Evolutionary conservation across 1,284 basidiomycete species (phyloP).

Genomic region (Trichosporon sp.): DNA sequence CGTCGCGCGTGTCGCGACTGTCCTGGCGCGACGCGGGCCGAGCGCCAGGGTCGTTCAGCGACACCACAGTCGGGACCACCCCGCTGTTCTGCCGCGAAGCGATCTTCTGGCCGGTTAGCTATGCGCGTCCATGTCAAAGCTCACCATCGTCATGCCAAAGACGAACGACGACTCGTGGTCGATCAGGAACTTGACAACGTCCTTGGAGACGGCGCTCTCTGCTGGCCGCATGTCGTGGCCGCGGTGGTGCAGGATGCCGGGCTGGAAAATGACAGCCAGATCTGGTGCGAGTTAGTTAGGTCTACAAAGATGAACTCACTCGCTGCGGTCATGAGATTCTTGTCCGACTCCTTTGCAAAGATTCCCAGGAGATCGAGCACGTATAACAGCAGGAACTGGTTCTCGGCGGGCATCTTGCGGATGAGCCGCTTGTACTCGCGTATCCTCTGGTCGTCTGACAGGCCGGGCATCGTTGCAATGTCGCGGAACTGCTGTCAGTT

Average conservation of each 20-base stretch:
- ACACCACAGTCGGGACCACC: background rate
- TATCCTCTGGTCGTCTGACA: slow-evolving; percentile 61
- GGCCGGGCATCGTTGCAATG: slow-evolving; percentile 53
- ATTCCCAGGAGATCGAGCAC: slow-evolving; percentile 93
- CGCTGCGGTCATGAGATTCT: slow-evolving; percentile 91
- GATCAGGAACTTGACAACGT: slow-evolving; percentile 91
- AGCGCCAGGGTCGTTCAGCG: background rate
- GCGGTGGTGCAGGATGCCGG: slow-evolving; percentile 84
- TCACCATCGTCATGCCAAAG: slow-evolving; percentile 42
- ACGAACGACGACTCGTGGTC: slow-evolving; percentile 50
- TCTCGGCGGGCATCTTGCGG: slow-evolving; percentile 73
- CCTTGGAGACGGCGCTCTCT: slow-evolving; percentile 81
- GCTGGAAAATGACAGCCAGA: slow-evolving; percentile 89
- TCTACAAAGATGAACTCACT: slow-evolving; percentile 57
- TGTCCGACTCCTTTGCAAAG: slow-evolving; percentile 82
- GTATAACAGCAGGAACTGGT: slow-evolving; percentile 92
- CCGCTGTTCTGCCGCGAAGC: background rate
- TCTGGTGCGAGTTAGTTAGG: slow-evolving; percentile 55
- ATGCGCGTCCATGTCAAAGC: background rate
- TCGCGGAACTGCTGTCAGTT: slow-evolving; percentile 66
- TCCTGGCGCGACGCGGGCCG: background rate
- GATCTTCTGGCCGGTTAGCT: background rate
- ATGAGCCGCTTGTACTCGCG: slow-evolving; percentile 79
- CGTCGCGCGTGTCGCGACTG: background rate
- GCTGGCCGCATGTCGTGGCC: slow-evolving; percentile 71